A percentile compares a stretch with the other conserved stretches of the same genome.
phyloP scores from a whole-genome alignment of 2,329 filamentous ascomycete genomes.

The Elsinoe batatas region DNA sequence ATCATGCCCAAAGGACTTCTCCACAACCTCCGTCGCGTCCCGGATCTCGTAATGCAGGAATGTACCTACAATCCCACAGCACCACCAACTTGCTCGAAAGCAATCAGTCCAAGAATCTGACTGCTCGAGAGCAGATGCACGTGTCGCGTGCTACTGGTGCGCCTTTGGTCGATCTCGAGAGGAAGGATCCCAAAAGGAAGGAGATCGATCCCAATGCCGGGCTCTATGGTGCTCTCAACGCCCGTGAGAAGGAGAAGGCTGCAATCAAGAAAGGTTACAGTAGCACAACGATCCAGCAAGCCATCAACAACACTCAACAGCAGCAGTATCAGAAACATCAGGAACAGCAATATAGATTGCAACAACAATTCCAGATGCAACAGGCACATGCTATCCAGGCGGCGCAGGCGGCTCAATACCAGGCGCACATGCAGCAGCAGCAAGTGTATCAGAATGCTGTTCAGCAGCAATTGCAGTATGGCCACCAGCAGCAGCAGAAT shows the following conservation, averaged over 20 bases:
- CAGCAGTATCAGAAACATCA: constrained; percentile 29
- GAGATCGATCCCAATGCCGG: constrained; percentile 33
- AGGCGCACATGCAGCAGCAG: constrained; percentile 23
- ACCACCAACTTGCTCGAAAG: constrained; percentile 24
- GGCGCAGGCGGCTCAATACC: constrained; percentile 19
- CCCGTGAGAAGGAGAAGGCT: constrained; percentile 66
- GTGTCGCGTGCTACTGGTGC: constrained; percentile 73
- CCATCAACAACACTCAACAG: constrained; percentile 49
- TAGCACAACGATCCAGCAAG: constrained; percentile 59
- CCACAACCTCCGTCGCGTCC: constrained; percentile 29
- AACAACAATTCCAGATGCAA: constrained; percentile 30
- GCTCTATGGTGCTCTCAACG: constrained; percentile 69
- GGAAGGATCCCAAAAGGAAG: constrained; percentile 34
- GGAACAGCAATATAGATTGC: constrained; percentile 30
- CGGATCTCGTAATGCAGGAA: constrained; percentile 49
- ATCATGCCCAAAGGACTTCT: constrained; percentile 15
- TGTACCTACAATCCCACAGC: constrained; percentile 35
- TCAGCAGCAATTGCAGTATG: constrained; percentile 13
- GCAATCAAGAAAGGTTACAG: constrained; percentile 57
- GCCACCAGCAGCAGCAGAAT: constrained; percentile 11
- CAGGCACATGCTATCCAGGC: constrained; percentile 21
- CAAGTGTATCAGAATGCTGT: constrained; percentile 10
- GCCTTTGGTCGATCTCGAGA: constrained; percentile 60
- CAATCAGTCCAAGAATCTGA: constrained; percentile 53
- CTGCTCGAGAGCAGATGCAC: constrained; percentile 79